Evolutionary conservation across 768 basidiomycete genomes (phyloP).

Genomic region (Kwoniella newhampshirensis): DNA sequence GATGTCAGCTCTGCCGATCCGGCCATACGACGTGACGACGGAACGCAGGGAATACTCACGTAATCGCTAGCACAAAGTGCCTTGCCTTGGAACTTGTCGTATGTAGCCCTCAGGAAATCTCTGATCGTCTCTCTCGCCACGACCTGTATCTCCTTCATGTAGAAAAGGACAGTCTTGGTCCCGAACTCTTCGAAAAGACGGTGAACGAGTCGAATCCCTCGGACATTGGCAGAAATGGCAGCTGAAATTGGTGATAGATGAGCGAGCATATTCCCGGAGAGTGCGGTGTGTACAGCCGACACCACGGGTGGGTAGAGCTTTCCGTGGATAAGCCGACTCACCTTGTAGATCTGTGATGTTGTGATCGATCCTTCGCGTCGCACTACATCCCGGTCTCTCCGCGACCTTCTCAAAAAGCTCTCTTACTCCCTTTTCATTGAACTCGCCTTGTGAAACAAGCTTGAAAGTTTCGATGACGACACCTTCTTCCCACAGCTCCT

Average conservation of each 20-base stretch:
- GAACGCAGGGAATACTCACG: constrained; percentile 17
- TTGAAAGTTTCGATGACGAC: constrained; percentile 91
- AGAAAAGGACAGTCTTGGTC: constrained; percentile 35
- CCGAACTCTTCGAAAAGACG: constrained; percentile 60
- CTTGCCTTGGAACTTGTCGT: constrained; percentile 48
- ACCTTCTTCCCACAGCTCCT: constrained; percentile 93
- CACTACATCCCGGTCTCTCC: constrained; percentile 40
- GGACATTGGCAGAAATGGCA: constrained; percentile 38
- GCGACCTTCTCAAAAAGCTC: constrained; percentile 71
- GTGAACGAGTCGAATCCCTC: constrained; percentile 65
- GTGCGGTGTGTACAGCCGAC: neutral
- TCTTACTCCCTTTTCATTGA: constrained; percentile 70
- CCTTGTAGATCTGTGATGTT: constrained; percentile 45
- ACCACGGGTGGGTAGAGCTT: too few relatives aligned
- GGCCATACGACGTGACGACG: constrained; percentile 13
- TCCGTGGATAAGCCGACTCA: constrained; percentile 7
- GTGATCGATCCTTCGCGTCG: constrained; percentile 42
- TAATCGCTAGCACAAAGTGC: constrained; percentile 68
- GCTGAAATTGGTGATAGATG: constrained; percentile 11
- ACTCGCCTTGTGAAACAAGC: constrained; percentile 78
- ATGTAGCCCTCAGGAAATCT: constrained; percentile 38
- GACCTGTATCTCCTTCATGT: constrained; percentile 40
- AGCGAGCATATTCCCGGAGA: neutral
- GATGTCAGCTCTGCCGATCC: neutral
- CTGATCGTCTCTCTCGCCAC: constrained; percentile 42